Percentiles rank a stretch among this genome's conserved stretches.
Evolutionary conservation across 2,329 filamentous ascomycete species (phyloP).

Genomic region (Alternaria sp.): DNA sequence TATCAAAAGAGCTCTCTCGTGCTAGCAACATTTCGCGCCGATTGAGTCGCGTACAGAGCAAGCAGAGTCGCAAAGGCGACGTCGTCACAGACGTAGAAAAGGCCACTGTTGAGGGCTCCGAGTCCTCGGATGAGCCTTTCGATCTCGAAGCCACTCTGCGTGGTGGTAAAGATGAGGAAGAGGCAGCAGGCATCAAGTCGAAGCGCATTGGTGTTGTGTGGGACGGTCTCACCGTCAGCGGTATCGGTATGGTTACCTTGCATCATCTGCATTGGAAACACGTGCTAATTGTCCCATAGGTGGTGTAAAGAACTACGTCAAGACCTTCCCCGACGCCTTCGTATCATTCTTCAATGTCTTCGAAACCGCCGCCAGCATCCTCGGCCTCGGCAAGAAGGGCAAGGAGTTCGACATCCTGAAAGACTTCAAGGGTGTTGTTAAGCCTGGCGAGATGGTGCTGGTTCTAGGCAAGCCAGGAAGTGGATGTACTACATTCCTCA

Average conservation of each 20-base stretch:
- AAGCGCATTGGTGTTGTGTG: conserved; percentile 79
- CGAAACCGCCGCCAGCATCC: conserved; percentile 68
- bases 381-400: conserved; percentile 74
- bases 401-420: conserved; percentile 77
- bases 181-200: conserved; percentile 78
- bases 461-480: conserved; percentile 79
- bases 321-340: conserved; percentile 81
- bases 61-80: conserved; percentile 51
- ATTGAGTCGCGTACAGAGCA: conserved; percentile 57
- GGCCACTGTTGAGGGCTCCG: conserved; percentile 45
- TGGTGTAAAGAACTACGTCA: conserved; percentile 74
- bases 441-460: conserved; percentile 86
- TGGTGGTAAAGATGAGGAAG: conserved; percentile 75
- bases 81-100: conserved; percentile 67
- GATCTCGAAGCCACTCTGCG: conserved; percentile 79
- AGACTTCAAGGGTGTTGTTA: conserved; percentile 67
- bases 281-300: conserved; percentile 16
- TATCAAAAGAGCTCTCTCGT: conserved; percentile 61
- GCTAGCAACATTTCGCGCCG: conserved; percentile 50
- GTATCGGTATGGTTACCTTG: conserved; percentile 61
- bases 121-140: conserved; percentile 64
- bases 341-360: conserved; percentile 79
- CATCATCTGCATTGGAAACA: neutral
- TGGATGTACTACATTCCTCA: conserved; percentile 65
- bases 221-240: conserved; percentile 79